These are phyloP conservation scores for Aspergillus carlsbadensis DNA, from an alignment of 495 filamentous ascomycete species.

Conservation along the genomic window DNA sequence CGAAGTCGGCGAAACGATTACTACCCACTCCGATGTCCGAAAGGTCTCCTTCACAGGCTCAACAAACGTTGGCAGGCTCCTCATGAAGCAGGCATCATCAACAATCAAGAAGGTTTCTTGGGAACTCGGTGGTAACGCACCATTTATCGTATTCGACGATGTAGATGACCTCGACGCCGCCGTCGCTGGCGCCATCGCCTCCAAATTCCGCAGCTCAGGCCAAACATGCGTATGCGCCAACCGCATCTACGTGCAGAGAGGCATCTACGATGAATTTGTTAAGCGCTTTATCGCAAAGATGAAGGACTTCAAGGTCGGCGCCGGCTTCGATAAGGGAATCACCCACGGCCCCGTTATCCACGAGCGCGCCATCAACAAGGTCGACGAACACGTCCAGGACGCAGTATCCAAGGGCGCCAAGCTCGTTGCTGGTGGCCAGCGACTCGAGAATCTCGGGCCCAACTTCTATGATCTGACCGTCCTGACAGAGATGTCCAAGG, in stretches of 20 bases:
- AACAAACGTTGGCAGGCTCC: slow-evolving; percentile 79
- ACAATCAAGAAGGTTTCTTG: slow-evolving; percentile 86
- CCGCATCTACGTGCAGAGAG: slow-evolving; percentile 77
- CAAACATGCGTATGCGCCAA: slow-evolving; percentile 94
- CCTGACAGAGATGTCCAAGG: slow-evolving; percentile 72
- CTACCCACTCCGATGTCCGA: slow-evolving; percentile 66
- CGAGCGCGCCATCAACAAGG: slow-evolving; percentile 70
- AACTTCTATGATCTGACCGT: slow-evolving; percentile 87
- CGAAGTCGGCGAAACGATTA: slow-evolving; percentile 69
- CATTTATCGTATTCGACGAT: slow-evolving; percentile 93
- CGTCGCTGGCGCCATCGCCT: slow-evolving; percentile 69
- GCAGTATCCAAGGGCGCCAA: slow-evolving; percentile 72
- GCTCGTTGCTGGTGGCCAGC: slow-evolving; percentile 68
- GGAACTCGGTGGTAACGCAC: slow-evolving; percentile 87
- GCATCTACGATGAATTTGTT: slow-evolving; percentile 75
- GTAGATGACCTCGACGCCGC: slow-evolving; percentile 74
- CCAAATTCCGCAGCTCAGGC: slow-evolving; percentile 84
- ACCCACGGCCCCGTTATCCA: slow-evolving; percentile 88
- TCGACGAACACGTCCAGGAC: slow-evolving; percentile 74
- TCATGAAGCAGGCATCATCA: slow-evolving; percentile 78
- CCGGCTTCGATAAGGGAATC: slow-evolving; percentile 65
- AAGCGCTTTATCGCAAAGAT: slow-evolving; percentile 71
- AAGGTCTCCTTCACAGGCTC: slow-evolving; percentile 92
- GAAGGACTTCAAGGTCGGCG: slow-evolving; percentile 72
- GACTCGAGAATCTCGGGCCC: slow-evolving; percentile 59